Evolutionary conservation across 139 green algal species (phyloP), one percentile per base, ranked within the genome.

Genomic region (Volvox reticuliferus): DNA sequence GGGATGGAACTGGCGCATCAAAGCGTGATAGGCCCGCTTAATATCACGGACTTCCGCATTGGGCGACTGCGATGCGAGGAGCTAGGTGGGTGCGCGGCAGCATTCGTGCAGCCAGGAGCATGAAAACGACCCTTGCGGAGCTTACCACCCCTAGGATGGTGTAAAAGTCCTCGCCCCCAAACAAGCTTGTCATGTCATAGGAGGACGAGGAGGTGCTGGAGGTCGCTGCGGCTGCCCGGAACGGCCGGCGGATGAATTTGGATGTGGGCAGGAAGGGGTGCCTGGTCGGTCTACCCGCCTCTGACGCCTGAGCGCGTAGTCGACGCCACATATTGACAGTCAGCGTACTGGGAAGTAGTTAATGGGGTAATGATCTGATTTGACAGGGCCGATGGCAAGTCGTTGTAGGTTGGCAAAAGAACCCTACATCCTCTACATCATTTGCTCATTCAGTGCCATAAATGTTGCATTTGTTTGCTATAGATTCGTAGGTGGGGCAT

Each of bases 1-100:
- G 12, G 93, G 93, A 68, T 95, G 93, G 44, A 93, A 87, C 19
- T 89, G 78, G 18, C 94, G 89, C 93, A 96, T 95, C 30, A 95
- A 68, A 17, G 28, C 24, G 65, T 92, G 87, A 80, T 96, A 96
- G n/a, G 94, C 93, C 13, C 76, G 28, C 32, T 93, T 93, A 78
- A 96, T 93, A 35, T 90, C 77, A 9, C 62, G 33, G 18, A 55
- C 0, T 28, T 93, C 85, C 5, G 93, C 93, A 32, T 65, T 62
- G 33, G 92, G 91, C 22, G 80, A 14, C 92, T 94, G 89, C 32
- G 73, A 44, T 55, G 19, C 20, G 62, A 20, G 36, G 78, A 35
- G 9, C 2, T 17, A 19, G 28, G 79, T 28, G 61, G 65, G 30
- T 26, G 35, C 30, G 14, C 17, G 65, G 19, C 0, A 9, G n/a